phyloP scores from a whole-genome alignment of 2,329 filamentous ascomycete species.

The Leptographium radiaticola region DNA sequence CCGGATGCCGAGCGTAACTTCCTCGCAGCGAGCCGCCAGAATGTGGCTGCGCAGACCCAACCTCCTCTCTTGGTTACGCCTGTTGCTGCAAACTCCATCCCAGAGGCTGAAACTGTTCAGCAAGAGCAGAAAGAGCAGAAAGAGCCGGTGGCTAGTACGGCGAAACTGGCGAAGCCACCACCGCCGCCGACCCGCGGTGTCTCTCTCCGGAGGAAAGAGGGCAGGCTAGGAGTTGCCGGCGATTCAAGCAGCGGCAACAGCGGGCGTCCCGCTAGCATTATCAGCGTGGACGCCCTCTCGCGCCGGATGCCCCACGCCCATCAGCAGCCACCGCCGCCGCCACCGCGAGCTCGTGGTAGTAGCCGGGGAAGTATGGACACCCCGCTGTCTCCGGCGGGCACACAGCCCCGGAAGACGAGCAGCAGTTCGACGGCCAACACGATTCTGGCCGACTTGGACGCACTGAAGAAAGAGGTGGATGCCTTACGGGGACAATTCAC shows the following conservation, averaged over 20 bases:
- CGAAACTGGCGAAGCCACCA: slow-evolving; percentile 17
- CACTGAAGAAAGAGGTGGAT: slow-evolving; percentile 65
- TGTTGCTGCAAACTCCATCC: background rate
- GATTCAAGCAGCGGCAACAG: background rate
- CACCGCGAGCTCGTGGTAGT: slow-evolving; percentile 33
- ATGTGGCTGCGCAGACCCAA: background rate
- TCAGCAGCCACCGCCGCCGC: slow-evolving; percentile 28
- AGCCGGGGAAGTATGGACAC: slow-evolving; percentile 31
- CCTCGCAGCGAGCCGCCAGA: background rate
- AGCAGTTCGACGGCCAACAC: slow-evolving; percentile 28
- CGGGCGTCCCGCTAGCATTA: slow-evolving; percentile 25
- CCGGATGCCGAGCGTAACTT: background rate
- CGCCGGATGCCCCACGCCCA: slow-evolving; percentile 13
- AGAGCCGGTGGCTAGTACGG: background rate
- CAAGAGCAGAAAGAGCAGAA: background rate
- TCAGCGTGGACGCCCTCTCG: slow-evolving; percentile 25
- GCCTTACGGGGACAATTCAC: slow-evolving; percentile 33
- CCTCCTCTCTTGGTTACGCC: background rate
- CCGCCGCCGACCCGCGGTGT: slow-evolving; percentile 20
- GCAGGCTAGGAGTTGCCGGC: slow-evolving; percentile 15
- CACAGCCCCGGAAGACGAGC: slow-evolving; percentile 18
- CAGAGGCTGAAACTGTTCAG: background rate
- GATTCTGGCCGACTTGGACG: slow-evolving; percentile 60
- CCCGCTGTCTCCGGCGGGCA: slow-evolving; percentile 5
- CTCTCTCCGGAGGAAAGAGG: slow-evolving; percentile 15